These are phyloP conservation scores for Claviceps fusiformis DNA, from an alignment of 2,329 filamentous ascomycete species.

Conservation along the genomic window DNA sequence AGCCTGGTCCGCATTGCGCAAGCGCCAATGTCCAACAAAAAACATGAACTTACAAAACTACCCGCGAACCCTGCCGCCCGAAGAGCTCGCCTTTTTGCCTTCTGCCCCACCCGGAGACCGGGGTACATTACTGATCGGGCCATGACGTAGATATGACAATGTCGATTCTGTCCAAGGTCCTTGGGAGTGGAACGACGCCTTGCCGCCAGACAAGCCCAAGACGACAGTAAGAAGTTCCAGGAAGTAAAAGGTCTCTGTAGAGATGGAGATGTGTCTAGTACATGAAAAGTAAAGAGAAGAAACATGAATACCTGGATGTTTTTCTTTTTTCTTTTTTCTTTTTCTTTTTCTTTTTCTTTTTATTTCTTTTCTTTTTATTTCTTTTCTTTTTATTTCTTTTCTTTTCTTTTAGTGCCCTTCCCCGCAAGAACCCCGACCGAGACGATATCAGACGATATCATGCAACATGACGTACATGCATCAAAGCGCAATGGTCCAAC, in stretches of 20 bases:
- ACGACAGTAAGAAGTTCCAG: no score
- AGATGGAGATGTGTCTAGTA: no score
- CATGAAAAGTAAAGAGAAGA: no score
- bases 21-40: no score
- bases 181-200: no score
- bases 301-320: no score
- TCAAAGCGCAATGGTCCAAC: no score
- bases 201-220: no score
- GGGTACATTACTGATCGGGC: slow-evolving; percentile 24
- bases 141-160: neutral
- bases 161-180: no score
- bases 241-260: no score
- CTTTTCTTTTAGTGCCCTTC: neutral
- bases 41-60: no score
- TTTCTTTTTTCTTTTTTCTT: neutral
- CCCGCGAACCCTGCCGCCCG: slow-evolving; percentile 27
- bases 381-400: neutral
- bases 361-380: neutral
- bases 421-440: neutral
- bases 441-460: neutral
- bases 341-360: neutral
- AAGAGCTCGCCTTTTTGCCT: slow-evolving; percentile 32
- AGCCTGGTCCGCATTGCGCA: slow-evolving; percentile 10
- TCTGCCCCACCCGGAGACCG: slow-evolving; percentile 28
- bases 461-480: no score